Base-by-base conservation (phyloP, 2,329 filamentous ascomycete species). In the Hypoxylon sp. region DNA sequence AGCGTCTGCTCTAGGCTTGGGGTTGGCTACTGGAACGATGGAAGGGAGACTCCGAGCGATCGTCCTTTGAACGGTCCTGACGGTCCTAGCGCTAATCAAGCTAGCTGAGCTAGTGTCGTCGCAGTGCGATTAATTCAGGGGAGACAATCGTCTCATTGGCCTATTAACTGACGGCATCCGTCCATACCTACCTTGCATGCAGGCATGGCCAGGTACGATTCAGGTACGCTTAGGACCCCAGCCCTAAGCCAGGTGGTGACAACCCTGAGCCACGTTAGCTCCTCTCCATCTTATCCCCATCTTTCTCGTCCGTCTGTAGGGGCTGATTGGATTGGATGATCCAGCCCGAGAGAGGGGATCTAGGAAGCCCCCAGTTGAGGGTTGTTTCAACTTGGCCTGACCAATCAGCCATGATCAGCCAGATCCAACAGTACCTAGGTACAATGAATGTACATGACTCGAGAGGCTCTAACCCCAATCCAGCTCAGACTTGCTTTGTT, bases 161-260 rank as follows among this genome's bases (percentile, higher is more conserved):
- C 49, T 13, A 32, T 49, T 32, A 6, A 10, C 28, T 52, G 56
- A 64, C 55, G 49, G 59, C 62, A 60, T 65, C 50, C 46, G 49
- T 39, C 62, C 62, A 62, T 68, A 65, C 65, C 65, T 65, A n/a
- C n/a, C n/a, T n/a, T n/a, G n/a, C n/a, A n/a, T 68, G 62, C 62
- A 68, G 65, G 51, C 52, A 62, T 65, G 54, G 19, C 37, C 53
- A 54, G 46, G 64, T 67, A 67, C 54, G 57, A 55, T 30, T 52
- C 56, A 63, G 60, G 64, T 66, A 66, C 56, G 52, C 44, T 49
- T 50, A 32, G 2, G 17, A 30, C 49, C 24, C 34, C 32, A 67
- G 58, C 61, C 61, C 44, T 59, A 64, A 64, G 61, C 59, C 64
- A 54, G 57, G 56, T 64, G 37, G 47, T 64, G 56, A 67, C 57